Percentiles rank a stretch among this genome's conserved stretches.
These are phyloP conservation scores for Xylaria telfairii DNA, from an alignment of 495 filamentous ascomycete genomes.

Conservation along the genomic window DNA sequence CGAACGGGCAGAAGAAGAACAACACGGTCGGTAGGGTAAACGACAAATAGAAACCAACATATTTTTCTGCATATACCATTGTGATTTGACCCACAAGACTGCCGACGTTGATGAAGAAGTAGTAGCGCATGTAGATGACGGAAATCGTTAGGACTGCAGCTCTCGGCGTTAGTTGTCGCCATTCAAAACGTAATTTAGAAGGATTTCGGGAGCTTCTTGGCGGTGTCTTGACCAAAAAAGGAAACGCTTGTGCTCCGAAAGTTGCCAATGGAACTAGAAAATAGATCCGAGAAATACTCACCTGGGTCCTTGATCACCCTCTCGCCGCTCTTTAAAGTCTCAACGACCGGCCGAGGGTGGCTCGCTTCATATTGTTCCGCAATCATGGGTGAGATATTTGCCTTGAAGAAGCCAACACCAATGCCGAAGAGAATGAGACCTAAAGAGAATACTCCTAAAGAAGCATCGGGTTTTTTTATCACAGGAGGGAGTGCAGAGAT, in stretches of 20 bases:
- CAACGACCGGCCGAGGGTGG: constrained; percentile 46
- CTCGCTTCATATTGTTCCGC: constrained; percentile 59
- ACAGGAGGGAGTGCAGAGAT: constrained; percentile 67
- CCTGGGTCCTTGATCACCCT: constrained; percentile 72
- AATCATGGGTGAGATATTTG: constrained; percentile 67
- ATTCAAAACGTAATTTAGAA: too few species aligned
- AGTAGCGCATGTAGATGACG: constrained; percentile 69
- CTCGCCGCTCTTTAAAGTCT: constrained; percentile 59
- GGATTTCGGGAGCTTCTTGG: too few species aligned
- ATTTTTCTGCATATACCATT: constrained; percentile 66
- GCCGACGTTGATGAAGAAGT: constrained; percentile 75
- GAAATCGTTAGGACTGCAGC: constrained; percentile 57
- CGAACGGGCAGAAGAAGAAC: constrained; percentile 64
- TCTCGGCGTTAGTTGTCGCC: too few species aligned
- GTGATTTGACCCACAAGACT: constrained; percentile 56
- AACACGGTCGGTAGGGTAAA: constrained; percentile 65
- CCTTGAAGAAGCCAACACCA: constrained; percentile 71
- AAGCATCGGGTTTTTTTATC: constrained; percentile 57
- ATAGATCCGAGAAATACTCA: too few species aligned
- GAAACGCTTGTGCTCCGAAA: too few species aligned
- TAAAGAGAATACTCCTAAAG: constrained; percentile 65
- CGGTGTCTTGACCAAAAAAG: too few species aligned
- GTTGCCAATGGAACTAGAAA: too few species aligned
- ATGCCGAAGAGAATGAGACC: constrained; percentile 71
- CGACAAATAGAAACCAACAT: constrained; percentile 79